phyloP scores from a whole-genome alignment of 169 alveolate species.

The Sarcocystis neurona region DNA sequence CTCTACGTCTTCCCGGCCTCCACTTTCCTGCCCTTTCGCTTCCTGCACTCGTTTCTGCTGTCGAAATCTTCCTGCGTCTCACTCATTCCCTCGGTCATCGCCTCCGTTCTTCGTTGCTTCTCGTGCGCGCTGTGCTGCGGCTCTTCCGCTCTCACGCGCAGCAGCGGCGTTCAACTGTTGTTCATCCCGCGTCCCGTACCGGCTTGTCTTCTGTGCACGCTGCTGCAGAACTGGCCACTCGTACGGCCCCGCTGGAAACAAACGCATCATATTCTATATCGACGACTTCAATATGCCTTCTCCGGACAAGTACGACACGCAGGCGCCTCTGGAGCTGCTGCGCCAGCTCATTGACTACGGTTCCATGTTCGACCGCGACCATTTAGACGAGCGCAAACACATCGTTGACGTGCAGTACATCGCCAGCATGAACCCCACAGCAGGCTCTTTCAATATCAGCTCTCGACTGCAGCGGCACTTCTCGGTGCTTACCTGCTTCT shows the following conservation, averaged over 20 bases:
- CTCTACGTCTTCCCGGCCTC: neutral
- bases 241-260: slow-evolving; percentile 91
- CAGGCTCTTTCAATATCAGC: slow-evolving; percentile 92
- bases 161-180: no score
- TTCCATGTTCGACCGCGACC: slow-evolving; percentile 63
- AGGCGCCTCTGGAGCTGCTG: slow-evolving; percentile 91
- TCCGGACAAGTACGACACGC: slow-evolving; percentile 96
- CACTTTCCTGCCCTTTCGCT: no score
- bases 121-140: no score
- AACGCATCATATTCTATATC: slow-evolving; percentile 88
- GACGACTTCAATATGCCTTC: slow-evolving; percentile 96
- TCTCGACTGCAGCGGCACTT: slow-evolving; percentile 91
- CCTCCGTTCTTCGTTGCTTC: no score
- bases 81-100: no score
- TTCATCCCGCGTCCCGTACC: no score
- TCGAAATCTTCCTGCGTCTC: no score
- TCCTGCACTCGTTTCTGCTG: no score
- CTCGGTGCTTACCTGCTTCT: slow-evolving; percentile 85
- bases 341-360: slow-evolving; percentile 87
- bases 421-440: slow-evolving; percentile 93
- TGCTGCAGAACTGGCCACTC: slow-evolving; percentile 84
- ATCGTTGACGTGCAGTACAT: slow-evolving; percentile 91
- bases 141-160: no score
- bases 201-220: neutral
- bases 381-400: slow-evolving; percentile 84